These are phyloP conservation scores for Wilhelminamyces savonicus DNA, from an alignment of 805 yeast species.

Conservation along the genomic window DNA sequence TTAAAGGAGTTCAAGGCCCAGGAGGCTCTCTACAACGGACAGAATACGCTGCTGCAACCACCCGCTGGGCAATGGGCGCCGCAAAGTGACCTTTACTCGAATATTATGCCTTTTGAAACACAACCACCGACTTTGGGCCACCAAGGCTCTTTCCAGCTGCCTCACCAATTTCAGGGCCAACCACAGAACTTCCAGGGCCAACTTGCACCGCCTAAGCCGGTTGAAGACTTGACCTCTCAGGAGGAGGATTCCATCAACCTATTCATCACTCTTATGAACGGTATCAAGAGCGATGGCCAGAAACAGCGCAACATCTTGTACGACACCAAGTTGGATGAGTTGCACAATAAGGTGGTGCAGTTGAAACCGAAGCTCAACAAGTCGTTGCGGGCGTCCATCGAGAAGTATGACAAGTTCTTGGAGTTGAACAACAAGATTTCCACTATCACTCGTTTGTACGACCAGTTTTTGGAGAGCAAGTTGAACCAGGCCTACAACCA, in stretches of 20 bases:
- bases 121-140: background rate
- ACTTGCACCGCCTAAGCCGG: constrained; percentile 1
- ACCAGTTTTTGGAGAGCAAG: constrained; percentile 58
- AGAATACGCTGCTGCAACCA: constrained; percentile 5
- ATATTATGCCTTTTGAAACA: constrained; percentile 8
- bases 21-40: constrained; percentile 8
- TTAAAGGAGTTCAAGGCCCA: constrained; percentile 58
- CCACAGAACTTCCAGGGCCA: constrained; percentile 1
- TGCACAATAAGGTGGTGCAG: constrained; percentile 53
- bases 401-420: constrained; percentile 58
- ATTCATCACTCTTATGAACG: constrained; percentile 61
- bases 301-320: constrained; percentile 30
- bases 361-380: constrained; percentile 66
- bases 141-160: background rate
- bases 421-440: constrained; percentile 75
- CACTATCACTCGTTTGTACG: constrained; percentile 71
- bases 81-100: constrained; percentile 17
- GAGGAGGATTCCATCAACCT: constrained; percentile 69
- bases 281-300: constrained; percentile 42
- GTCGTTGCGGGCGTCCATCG: constrained; percentile 50
- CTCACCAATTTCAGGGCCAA: background rate
- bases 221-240: constrained; percentile 40
- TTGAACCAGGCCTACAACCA: constrained; percentile 30
- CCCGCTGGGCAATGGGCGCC: constrained; percentile 10
- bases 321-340: constrained; percentile 47